These are phyloP conservation scores for Raphanus sativus DNA, from an alignment of 345 rosid species.

Conservation along the genomic window DNA sequence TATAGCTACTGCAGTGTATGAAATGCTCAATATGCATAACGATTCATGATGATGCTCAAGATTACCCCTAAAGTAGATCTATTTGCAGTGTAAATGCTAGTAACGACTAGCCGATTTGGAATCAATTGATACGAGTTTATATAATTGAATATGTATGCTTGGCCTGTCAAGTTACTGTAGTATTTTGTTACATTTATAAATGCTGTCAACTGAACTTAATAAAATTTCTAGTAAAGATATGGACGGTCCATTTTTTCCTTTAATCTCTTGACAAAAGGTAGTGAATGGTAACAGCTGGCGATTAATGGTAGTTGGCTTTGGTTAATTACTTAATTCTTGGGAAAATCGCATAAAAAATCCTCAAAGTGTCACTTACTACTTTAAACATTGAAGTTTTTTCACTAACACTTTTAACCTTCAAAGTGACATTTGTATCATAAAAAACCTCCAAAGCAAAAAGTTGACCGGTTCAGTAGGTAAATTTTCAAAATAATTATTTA, in stretches of 20 bases:
- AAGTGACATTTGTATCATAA: too few species aligned
- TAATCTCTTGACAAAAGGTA: slow-evolving; percentile 6
- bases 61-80: slow-evolving; percentile 2
- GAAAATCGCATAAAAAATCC: too few species aligned
- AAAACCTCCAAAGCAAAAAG: too few species aligned
- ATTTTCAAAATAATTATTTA: too few species aligned
- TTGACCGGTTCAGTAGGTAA: too few species aligned
- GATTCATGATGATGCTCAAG: slow-evolving; percentile 32
- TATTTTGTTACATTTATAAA: background rate
- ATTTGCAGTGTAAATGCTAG: background rate
- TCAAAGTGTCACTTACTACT: too few species aligned
- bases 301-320: slow-evolving; percentile 22
- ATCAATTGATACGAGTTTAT: background rate
- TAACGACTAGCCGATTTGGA: background rate
- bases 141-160: background rate
- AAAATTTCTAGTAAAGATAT: background rate
- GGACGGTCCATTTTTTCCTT: slow-evolving; percentile 3
- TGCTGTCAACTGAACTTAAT: background rate
- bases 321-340: too few species aligned
- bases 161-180: background rate
- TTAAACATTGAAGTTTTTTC: too few species aligned
- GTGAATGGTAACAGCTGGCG: slow-evolving; percentile 30
- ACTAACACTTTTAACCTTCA: too few species aligned
- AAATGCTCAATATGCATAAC: slow-evolving; percentile 66
- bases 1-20: slow-evolving; percentile 66